Evolutionary conservation across 352 stramenopile genomes (phyloP).

Genomic region (Ophiocytium majus): DNA sequence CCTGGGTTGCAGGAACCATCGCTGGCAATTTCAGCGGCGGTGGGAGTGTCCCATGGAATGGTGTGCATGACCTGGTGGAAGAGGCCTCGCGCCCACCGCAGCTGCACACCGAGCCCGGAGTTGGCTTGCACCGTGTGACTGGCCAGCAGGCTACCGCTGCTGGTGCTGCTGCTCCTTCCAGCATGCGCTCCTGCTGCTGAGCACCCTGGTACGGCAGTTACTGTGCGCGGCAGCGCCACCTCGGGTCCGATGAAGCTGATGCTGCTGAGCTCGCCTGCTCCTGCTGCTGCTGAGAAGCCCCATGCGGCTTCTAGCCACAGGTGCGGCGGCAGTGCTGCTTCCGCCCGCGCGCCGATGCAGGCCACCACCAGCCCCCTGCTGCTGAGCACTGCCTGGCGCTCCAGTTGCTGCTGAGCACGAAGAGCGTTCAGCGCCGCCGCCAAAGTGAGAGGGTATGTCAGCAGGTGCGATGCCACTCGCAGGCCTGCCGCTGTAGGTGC

Average conservation of each 20-base stretch:
- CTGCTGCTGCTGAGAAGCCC: too few relatives aligned
- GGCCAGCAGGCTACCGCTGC: neutral
- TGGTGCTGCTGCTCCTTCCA: too few relatives aligned
- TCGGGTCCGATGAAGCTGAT: constrained; percentile 45
- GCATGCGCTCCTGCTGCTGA: too few relatives aligned
- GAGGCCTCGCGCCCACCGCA: neutral
- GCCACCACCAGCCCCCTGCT: constrained; percentile 16
- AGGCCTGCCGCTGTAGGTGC: neutral
- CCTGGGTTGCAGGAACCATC: neutral
- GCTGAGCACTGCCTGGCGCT: neutral
- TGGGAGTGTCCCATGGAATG: too few relatives aligned
- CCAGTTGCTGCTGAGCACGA: neutral
- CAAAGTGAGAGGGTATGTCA: constrained; percentile 51
- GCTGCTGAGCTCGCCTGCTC: too few relatives aligned
- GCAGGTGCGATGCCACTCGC: constrained; percentile 47
- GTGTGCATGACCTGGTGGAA: too few relatives aligned
- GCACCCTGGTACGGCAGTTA: too few relatives aligned
- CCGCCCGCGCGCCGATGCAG: constrained; percentile 42
- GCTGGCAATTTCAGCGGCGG: neutral
- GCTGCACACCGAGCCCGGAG: neutral
- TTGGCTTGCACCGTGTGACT: neutral
- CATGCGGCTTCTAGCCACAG: constrained; percentile 42
- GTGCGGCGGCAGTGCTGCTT: constrained; percentile 31
- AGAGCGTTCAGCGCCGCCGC: constrained; percentile 13
- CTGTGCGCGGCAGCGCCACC: constrained; percentile 26